A percentile compares a stretch with the other conserved stretches of the same genome.
Evolutionary conservation across 441 rosid species (phyloP).

Genomic region (Raphanus hybrid): DNA sequence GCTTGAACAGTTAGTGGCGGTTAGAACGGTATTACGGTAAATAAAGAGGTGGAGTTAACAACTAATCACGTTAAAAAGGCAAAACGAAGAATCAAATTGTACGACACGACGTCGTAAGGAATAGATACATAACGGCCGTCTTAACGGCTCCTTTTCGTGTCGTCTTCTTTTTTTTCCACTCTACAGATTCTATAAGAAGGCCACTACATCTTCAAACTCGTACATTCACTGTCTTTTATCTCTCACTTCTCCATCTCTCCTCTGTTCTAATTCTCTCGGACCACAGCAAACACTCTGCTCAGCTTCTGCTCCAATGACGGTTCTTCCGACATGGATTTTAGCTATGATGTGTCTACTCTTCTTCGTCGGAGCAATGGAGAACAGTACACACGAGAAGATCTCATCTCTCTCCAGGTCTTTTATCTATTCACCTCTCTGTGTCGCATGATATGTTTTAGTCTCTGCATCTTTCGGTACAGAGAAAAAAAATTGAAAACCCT

Average conservation of each 20-base stretch:
- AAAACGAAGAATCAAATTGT: slow-evolving; percentile 8
- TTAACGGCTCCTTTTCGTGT: slow-evolving; percentile 45
- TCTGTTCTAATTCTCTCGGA: slow-evolving; percentile 35
- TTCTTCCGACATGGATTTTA: slow-evolving; percentile 39
- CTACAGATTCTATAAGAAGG: slow-evolving; percentile 31
- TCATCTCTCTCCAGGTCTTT: slow-evolving; percentile 39
- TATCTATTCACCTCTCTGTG: slow-evolving; percentile 11
- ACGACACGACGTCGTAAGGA: slow-evolving; percentile 25
- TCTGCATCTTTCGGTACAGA: background rate
- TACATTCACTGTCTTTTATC: slow-evolving; percentile 36
- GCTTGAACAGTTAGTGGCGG: slow-evolving; percentile 48
- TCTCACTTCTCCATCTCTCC: slow-evolving; percentile 20
- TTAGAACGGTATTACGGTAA: slow-evolving; percentile 35
- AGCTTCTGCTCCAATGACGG: slow-evolving; percentile 40
- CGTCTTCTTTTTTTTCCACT: slow-evolving; percentile 5
- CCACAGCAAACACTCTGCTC: slow-evolving; percentile 22
- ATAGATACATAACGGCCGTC: slow-evolving; percentile 45
- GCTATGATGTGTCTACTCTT: slow-evolving; percentile 36
- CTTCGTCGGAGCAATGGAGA: slow-evolving; percentile 44
- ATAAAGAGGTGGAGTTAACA: slow-evolving; percentile 16
- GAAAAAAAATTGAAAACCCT: background rate
- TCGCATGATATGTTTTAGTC: background rate
- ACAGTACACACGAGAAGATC: slow-evolving; percentile 27
- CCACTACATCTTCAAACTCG: slow-evolving; percentile 39
- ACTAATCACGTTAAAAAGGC: slow-evolving; percentile 35